These are phyloP conservation scores for Citrus sinensis DNA, from an alignment of 345 rosid genomes.

Conservation along the genomic window DNA sequence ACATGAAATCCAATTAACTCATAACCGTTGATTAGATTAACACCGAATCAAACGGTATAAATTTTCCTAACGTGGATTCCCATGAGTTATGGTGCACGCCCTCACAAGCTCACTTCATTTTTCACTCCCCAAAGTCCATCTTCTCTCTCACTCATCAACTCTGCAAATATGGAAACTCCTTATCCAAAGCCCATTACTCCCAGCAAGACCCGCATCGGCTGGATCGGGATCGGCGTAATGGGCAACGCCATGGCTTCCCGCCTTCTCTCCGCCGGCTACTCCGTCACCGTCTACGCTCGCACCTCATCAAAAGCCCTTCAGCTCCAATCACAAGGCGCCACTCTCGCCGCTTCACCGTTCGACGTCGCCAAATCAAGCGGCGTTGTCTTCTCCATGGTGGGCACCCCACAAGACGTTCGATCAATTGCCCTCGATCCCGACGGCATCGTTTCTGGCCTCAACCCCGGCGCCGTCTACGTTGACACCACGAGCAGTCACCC, in stretches of 20 bases:
- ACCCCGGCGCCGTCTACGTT: conserved; percentile 61
- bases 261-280: conserved; percentile 46
- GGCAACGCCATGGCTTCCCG: conserved; percentile 53
- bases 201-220: conserved; percentile 38
- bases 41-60: too few relatives aligned
- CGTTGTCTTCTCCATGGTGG: conserved; percentile 49
- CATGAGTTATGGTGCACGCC: too few relatives aligned
- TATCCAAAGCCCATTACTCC: conserved; percentile 41
- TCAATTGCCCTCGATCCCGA: conserved; percentile 31
- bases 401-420: conserved; percentile 51
- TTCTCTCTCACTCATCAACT: background rate
- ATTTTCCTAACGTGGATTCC: too few relatives aligned
- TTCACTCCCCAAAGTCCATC: background rate
- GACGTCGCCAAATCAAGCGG: conserved; percentile 29
- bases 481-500: conserved; percentile 75
- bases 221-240: conserved; percentile 57
- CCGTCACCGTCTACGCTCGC: conserved; percentile 42
- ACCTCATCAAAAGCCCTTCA: conserved; percentile 34
- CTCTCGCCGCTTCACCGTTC: conserved; percentile 27
- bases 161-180: conserved; percentile 28
- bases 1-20: too few relatives aligned
- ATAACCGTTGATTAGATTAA: too few relatives aligned
- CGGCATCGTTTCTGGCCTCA: conserved; percentile 59
- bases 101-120: background rate
- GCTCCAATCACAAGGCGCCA: conserved; percentile 39